Evolutionary conservation across 768 basidiomycete genomes (phyloP).

Genomic region (Boletus rufocinnamomeus): DNA sequence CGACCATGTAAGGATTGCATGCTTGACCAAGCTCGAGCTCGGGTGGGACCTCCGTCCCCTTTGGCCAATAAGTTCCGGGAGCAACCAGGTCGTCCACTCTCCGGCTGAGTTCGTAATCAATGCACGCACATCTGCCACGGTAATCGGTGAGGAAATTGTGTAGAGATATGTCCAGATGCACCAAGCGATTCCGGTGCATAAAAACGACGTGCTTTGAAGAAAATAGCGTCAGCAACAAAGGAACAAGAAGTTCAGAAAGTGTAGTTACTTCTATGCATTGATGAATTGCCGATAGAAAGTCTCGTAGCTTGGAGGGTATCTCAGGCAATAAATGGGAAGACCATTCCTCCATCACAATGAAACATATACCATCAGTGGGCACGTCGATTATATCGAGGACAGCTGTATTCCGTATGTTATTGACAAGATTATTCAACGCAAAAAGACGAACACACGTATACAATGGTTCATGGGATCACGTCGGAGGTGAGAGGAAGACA

Average conservation of each 20-base stretch:
- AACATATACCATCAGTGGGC: constrained; percentile 51
- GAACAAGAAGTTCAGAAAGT: background rate
- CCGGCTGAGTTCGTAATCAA: constrained; percentile 71
- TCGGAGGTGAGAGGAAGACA: constrained; percentile 54
- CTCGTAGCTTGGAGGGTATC: constrained; percentile 50
- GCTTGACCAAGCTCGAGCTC: constrained; percentile 57
- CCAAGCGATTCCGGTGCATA: constrained; percentile 66
- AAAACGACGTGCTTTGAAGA: constrained; percentile 59
- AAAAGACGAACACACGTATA: constrained; percentile 56
- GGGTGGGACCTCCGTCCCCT: constrained; percentile 69
- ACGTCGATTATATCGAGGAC: constrained; percentile 64
- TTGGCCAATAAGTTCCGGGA: constrained; percentile 44
- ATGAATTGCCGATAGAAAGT: constrained; percentile 57
- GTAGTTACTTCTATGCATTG: constrained; percentile 68
- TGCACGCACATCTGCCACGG: constrained; percentile 65
- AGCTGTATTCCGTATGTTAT: constrained; percentile 43
- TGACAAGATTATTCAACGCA: background rate
- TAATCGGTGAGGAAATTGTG: constrained; percentile 70
- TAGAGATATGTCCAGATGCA: constrained; percentile 72
- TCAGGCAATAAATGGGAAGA: constrained; percentile 58
- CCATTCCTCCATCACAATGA: constrained; percentile 85
- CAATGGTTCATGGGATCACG: constrained; percentile 71
- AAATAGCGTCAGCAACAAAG: constrained; percentile 4
- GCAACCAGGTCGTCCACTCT: constrained; percentile 44
- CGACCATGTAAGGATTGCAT: constrained; percentile 66